These are phyloP conservation scores for Colletotrichum sp. DNA, from an alignment of 2,329 filamentous ascomycete genomes.

Conservation along the genomic window DNA sequence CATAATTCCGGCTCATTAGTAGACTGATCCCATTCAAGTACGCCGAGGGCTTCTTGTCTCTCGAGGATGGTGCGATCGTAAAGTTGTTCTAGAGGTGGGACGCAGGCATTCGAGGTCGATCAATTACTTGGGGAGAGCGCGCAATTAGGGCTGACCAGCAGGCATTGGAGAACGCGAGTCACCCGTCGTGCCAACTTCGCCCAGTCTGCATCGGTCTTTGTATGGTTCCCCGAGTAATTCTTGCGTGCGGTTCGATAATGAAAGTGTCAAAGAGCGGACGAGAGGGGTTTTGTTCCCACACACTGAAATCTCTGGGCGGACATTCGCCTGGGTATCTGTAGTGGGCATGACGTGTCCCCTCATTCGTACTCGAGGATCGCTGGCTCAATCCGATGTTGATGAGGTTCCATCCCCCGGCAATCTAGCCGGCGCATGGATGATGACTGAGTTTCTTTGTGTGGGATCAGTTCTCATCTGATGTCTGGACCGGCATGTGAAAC, in stretches of 20 bases:
- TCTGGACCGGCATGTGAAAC: constrained; percentile 9
- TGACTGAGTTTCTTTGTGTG: neutral
- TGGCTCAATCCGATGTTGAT: constrained; percentile 4
- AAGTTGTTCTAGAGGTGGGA: neutral
- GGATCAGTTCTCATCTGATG: constrained; percentile 14
- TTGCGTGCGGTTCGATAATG: neutral
- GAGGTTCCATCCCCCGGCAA: constrained; percentile 3
- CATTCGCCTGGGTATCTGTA: neutral
- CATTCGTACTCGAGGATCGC: neutral
- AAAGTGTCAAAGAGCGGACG: neutral
- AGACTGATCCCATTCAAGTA: neutral
- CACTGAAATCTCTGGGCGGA: neutral
- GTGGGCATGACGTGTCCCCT: constrained; percentile 11
- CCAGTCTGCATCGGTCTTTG: neutral
- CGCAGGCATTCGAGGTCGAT: neutral
- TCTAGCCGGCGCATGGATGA: constrained; percentile 11
- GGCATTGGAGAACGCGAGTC: neutral
- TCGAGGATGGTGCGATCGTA: neutral
- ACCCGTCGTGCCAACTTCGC: neutral
- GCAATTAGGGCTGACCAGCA: neutral
- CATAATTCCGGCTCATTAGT: constrained; percentile 12
- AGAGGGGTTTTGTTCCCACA: constrained; percentile 13
- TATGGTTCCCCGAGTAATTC: neutral
- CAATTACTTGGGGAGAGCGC: neutral
- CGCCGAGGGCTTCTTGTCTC: neutral